Base-by-base conservation (phyloP, 805 yeast species). In the Kazachstania martiniae region DNA sequence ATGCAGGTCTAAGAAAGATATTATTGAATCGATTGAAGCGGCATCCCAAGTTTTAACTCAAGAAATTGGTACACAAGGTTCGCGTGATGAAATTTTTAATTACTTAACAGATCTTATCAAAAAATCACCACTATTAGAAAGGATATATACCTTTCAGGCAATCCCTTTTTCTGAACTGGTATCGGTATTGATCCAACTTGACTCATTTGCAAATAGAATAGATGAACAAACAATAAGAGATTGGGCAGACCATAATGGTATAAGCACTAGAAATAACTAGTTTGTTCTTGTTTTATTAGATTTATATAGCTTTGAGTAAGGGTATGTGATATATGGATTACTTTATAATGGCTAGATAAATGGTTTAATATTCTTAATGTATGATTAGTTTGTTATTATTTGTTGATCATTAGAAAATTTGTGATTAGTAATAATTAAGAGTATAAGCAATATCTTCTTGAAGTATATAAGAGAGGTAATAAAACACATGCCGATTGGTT, bases 231-330 rank as follows among this genome's bases (percentile, higher is more conserved):
- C 51, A 4, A 41, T 56, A 18, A 46, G 45, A 18, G 49, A 46
- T 18, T 56, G 61, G 61, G 58, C 58, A 2, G 59, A 53, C 21
- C 17, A 21, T 4, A 48, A 51, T 30, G 59, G 61, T 8, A 45
- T 56, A n/a, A 49, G 53, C 25, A 15, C 29, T 3, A 31, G 26
- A 24, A 23, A 30, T 18, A 25, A 25, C 18, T 34, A 23, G n/a
- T n/a, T n/a, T n/a, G n/a, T n/a, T n/a, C n/a, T n/a, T n/a, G n/a
- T n/a, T n/a, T n/a, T n/a, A n/a, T n/a, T n/a, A n/a, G n/a, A n/a
- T 19, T 19, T 10, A 19, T 19, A 19, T 19, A 8, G 8, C 10
- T 19, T 19, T 10, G 10, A 19, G 22, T 10, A 10, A 19, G 10
- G 26, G 13, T 8, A 23, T 23, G 8, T 13, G 28, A 13, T 13